phyloP scores from a whole-genome alignment of 2,329 filamentous ascomycete genomes.

The Aureobasidium sp. region DNA sequence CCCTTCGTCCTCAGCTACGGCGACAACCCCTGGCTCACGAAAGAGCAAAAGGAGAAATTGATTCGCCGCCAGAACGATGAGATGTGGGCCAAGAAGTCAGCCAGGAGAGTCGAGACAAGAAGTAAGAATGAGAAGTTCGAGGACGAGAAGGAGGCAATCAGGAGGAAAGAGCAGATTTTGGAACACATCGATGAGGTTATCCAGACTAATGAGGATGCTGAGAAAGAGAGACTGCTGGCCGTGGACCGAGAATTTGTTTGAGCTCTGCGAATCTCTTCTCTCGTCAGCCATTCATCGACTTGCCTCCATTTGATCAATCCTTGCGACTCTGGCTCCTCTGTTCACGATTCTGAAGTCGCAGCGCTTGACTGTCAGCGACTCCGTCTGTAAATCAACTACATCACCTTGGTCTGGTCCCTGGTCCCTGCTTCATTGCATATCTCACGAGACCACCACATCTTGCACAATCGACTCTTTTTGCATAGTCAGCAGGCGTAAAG shows the following conservation, averaged over 20 bases:
- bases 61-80: not conserved
- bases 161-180: slow-evolving; percentile 3
- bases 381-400: not conserved
- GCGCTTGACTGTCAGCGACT: not conserved
- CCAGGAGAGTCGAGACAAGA: not conserved
- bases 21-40: slow-evolving; percentile 12
- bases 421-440: not conserved
- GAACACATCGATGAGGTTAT: slow-evolving; percentile 13
- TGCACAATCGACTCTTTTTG: not conserved
- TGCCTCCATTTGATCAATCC: not conserved
- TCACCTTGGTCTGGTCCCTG: not conserved
- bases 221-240: slow-evolving; percentile 4
- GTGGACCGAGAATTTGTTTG: slow-evolving; percentile 1
- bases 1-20: slow-evolving; percentile 14
- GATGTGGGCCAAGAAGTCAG: slow-evolving; percentile 9
- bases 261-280: not conserved
- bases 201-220: slow-evolving; percentile 4
- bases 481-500: not conserved
- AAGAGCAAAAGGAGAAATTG: slow-evolving; percentile 6
- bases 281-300: not conserved
- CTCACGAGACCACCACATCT: not conserved
- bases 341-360: not conserved
- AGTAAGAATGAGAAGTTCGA: not conserved
- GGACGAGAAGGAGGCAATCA: not conserved
- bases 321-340: not conserved